Conservation (phyloP, 768 basidiomycete species). For the Pleurotus citrinopileatus region DNA sequence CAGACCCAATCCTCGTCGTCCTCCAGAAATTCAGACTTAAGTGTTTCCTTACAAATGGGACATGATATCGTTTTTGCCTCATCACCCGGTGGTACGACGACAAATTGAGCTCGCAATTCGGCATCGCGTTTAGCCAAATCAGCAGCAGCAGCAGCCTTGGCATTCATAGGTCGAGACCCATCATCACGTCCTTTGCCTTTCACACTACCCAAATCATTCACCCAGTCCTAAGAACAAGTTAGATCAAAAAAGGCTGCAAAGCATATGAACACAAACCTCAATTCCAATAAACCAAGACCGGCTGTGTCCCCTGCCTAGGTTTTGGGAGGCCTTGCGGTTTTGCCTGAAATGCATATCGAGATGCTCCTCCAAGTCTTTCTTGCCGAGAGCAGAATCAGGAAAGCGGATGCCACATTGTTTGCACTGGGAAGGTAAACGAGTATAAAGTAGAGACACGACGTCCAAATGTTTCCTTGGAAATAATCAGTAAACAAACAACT, state of each 20-base stretch:
- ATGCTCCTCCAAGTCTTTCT: constrained; percentile 80
- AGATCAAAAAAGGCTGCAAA: constrained; percentile 3
- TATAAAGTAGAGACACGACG: constrained; percentile 68
- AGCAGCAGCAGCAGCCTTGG: constrained; percentile 58
- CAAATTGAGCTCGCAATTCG: constrained; percentile 72
- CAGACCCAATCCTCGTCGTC: constrained; percentile 99
- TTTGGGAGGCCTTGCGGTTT: constrained; percentile 80
- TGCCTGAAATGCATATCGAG: constrained; percentile 96
- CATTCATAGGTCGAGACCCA: constrained; percentile 45
- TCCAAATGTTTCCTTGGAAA: constrained; percentile 51
- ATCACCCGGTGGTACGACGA: constrained; percentile 87
- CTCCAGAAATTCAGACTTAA: constrained; percentile 90
- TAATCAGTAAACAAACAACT: constrained; percentile 6
- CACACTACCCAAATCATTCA: constrained; percentile 59
- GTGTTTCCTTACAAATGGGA: constrained; percentile 93
- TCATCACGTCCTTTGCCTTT: constrained; percentile 72
- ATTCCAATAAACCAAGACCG: constrained; percentile 85
- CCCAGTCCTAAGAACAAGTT: constrained; percentile 72
- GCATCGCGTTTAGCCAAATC: constrained; percentile 72
- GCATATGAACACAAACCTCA: constrained; percentile 58
- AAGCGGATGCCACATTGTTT: constrained; percentile 93
- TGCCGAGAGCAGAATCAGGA: constrained; percentile 66
- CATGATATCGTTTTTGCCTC: constrained; percentile 83
- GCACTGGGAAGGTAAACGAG: constrained; percentile 77
- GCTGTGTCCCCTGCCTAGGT: constrained; percentile 79